Percentiles rank a stretch among this genome's conserved stretches.
phyloP scores from a whole-genome alignment of 2,329 filamentous ascomycete species.

The Pseudocercospora fijiensis region DNA sequence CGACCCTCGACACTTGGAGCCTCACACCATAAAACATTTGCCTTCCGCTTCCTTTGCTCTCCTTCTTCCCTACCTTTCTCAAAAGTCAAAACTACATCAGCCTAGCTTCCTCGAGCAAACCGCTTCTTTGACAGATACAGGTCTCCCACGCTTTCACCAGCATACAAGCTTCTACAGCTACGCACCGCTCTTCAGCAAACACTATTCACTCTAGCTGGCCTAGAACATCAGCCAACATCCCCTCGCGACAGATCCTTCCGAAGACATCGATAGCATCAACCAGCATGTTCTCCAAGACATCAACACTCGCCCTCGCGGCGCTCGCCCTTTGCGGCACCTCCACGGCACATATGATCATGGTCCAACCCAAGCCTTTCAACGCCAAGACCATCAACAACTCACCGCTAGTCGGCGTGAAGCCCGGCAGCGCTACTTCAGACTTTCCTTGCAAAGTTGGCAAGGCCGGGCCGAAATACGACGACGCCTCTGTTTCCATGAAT shows the following conservation, averaged over 20 bases:
- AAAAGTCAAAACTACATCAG: constrained; percentile 6
- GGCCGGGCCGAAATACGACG: constrained; percentile 41
- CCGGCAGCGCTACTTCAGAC: constrained; percentile 44
- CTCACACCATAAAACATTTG: constrained; percentile 14
- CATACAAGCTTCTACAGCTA: constrained; percentile 12
- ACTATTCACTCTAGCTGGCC: constrained; percentile 24
- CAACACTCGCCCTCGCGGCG: constrained; percentile 38
- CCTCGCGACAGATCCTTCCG: constrained; percentile 1
- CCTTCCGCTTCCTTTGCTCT: constrained; percentile 4
- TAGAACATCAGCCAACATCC: constrained; percentile 17
- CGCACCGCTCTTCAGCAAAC: constrained; percentile 17
- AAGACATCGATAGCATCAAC: constrained; percentile 12
- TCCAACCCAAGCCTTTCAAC: constrained; percentile 64
- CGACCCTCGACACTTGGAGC: constrained; percentile 14
- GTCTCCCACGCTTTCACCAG: constrained; percentile 12
- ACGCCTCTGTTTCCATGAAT: constrained; percentile 56
- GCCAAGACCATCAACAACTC: constrained; percentile 56
- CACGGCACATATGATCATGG: constrained; percentile 75
- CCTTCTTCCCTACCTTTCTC: constrained; percentile 8
- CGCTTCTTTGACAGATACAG: constrained; percentile 12
- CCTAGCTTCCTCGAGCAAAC: constrained; percentile 4
- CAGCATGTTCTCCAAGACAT: constrained; percentile 17
- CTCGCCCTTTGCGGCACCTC: constrained; percentile 42
- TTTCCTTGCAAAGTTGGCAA: constrained; percentile 65
- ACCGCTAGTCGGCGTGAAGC: constrained; percentile 61